phyloP scores from a whole-genome alignment of 1,139 yeast species.

The Williopsis jadinii region DNA sequence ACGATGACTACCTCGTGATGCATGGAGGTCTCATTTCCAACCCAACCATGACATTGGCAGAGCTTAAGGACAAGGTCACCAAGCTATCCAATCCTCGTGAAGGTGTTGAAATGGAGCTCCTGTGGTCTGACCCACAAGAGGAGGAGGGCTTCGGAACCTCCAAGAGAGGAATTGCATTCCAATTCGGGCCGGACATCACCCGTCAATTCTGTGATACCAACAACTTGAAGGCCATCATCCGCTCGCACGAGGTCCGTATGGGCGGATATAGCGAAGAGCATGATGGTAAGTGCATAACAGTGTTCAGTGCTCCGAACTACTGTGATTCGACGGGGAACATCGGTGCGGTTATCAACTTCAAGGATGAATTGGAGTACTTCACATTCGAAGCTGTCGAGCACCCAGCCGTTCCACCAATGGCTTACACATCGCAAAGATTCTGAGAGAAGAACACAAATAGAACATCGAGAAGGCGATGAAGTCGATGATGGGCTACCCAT shows the following conservation, averaged over 20 bases:
- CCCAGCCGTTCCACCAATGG: slow-evolving; percentile 94
- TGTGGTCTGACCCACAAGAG: slow-evolving; percentile 96
- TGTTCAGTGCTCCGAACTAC: slow-evolving; percentile 95
- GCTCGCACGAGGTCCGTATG: slow-evolving; percentile 95
- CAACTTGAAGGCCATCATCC: slow-evolving; percentile 67
- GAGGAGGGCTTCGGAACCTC: slow-evolving; percentile 76
- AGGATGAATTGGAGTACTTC: slow-evolving; percentile 11
- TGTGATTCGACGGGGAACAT: slow-evolving; percentile 87
- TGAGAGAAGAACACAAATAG: background rate
- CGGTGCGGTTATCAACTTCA: slow-evolving; percentile 58
- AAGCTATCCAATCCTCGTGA: slow-evolving; percentile 71
- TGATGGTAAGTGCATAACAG: slow-evolving; percentile 77
- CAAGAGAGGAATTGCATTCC: slow-evolving; percentile 92
- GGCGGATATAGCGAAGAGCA: slow-evolving; percentile 88
- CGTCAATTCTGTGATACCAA: slow-evolving; percentile 67
- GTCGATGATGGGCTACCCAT: too few relatives aligned
- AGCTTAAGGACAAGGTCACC: slow-evolving; percentile 33
- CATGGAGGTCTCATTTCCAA: slow-evolving; percentile 94
- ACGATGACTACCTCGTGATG: slow-evolving; percentile 72
- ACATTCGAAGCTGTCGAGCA: slow-evolving; percentile 76
- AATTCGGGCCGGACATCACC: slow-evolving; percentile 95
- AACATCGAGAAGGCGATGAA: background rate
- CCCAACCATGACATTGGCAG: slow-evolving; percentile 63
- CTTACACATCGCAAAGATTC: slow-evolving; percentile 41
- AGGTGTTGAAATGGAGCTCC: slow-evolving; percentile 91